phyloP scores from a whole-genome alignment of 192 early-diverging fungal species.

The Rhizoclosmatium globosum region DNA sequence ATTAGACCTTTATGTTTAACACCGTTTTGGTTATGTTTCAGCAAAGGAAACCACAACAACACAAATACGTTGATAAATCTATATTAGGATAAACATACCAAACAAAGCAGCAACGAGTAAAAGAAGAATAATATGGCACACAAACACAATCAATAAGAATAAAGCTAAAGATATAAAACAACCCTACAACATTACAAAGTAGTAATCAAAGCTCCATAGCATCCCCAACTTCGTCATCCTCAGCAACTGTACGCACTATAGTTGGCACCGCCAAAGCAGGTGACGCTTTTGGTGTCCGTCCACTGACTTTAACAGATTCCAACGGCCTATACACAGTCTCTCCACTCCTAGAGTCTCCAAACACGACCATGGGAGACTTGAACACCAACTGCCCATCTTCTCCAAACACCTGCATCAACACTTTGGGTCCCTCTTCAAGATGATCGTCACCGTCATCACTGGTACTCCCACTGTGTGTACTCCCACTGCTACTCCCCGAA shows the following conservation, averaged over 20 bases:
- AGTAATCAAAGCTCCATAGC: not conserved
- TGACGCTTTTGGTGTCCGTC: not conserved
- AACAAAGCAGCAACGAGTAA: too few relatives aligned
- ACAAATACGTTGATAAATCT: too few relatives aligned
- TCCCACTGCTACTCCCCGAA: not conserved
- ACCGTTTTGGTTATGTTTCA: too few relatives aligned
- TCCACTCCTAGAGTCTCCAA: not conserved
- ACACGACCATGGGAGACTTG: not conserved
- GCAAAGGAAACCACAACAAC: too few relatives aligned
- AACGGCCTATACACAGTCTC: not conserved
- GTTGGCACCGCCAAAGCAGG: not conserved
- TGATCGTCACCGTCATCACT: not conserved
- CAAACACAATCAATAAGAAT: too few relatives aligned
- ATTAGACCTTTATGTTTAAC: too few relatives aligned
- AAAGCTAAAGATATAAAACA: too few relatives aligned
- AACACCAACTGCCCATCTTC: not conserved
- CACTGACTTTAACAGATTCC: too few relatives aligned
- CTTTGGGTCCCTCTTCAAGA: not conserved
- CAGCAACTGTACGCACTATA: not conserved
- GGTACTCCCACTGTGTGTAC: not conserved
- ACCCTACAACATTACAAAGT: too few relatives aligned
- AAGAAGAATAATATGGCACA: too few relatives aligned
- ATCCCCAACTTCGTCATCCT: not conserved
- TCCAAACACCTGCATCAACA: constrained; percentile 3
- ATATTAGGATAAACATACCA: too few relatives aligned